Percentiles rank a stretch among this genome's conserved stretches.
Conservation (phyloP, 192 early-diverging fungal genomes). For the Backusella parvicylindrica region DNA sequence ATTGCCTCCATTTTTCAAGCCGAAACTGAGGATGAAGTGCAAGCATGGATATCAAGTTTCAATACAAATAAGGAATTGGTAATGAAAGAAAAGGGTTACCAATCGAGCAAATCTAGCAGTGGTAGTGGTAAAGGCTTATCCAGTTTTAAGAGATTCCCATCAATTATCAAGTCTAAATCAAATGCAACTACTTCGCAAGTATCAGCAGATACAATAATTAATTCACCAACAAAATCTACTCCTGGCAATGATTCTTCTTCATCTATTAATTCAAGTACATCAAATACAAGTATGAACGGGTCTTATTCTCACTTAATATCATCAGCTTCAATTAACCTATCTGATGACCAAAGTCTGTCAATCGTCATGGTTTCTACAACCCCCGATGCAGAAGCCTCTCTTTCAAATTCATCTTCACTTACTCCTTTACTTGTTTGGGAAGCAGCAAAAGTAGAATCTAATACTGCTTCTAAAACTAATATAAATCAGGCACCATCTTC, state of each 20-base stretch:
- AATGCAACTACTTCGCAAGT: not conserved
- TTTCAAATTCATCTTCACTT: conserved; percentile 18
- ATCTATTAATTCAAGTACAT: not conserved
- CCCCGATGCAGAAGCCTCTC: conserved; percentile 9
- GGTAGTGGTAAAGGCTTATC: not conserved
- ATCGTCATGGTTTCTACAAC: conserved; percentile 24
- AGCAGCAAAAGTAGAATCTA: not conserved
- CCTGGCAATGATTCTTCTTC: not conserved
- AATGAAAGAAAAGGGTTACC: not conserved
- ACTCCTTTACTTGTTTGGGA: conserved; percentile 29
- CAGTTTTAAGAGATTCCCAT: not conserved
- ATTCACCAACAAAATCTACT: not conserved
- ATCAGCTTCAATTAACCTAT: not conserved
- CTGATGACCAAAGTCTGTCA: not conserved
- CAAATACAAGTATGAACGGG: not conserved
- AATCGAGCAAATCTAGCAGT: not conserved
- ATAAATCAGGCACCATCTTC: not conserved
- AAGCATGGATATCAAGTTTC: conserved; percentile 61
- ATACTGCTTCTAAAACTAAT: not conserved
- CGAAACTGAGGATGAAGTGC: conserved; percentile 67
- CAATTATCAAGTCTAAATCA: conserved; percentile 5
- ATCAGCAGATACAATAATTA: not conserved
- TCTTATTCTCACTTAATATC: not conserved
- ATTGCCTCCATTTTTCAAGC: conserved; percentile 53
- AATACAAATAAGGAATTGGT: conserved; percentile 51